These are phyloP conservation scores for Aspergillus hancockii DNA, from an alignment of 495 filamentous ascomycete species.

Conservation along the genomic window DNA sequence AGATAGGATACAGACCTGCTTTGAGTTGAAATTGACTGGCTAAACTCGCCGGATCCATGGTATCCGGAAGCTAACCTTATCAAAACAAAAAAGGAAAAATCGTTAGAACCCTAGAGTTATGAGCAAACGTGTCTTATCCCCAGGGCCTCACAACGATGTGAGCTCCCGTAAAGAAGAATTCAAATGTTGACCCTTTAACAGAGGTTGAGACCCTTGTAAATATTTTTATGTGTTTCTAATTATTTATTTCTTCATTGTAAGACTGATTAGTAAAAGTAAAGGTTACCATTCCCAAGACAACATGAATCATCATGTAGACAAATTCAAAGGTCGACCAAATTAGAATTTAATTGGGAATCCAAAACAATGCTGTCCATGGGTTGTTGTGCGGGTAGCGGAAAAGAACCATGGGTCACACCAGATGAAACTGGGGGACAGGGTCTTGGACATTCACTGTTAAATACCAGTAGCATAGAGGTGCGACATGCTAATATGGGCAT, in stretches of 20 bases:
- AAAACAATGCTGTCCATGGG: constrained; percentile 16
- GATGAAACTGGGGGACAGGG: too few relatives aligned
- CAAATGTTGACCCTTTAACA: too few relatives aligned
- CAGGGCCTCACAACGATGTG: not conserved
- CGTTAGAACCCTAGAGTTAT: not conserved
- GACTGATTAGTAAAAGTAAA: not conserved
- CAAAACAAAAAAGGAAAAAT: not conserved
- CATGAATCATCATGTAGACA: not conserved
- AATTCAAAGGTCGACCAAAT: not conserved
- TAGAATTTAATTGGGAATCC: constrained; percentile 8
- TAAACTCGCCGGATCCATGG: too few relatives aligned
- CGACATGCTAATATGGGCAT: not conserved
- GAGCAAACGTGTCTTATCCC: not conserved
- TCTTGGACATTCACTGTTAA: too few relatives aligned
- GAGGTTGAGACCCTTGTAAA: too few relatives aligned
- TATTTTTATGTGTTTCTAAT: too few relatives aligned
- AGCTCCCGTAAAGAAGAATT: too few relatives aligned
- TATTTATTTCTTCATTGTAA: too few relatives aligned
- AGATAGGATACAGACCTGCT: too few relatives aligned
- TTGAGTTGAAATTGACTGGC: too few relatives aligned
- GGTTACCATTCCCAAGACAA: not conserved
- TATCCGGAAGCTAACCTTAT: not conserved
- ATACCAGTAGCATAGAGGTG: not conserved
- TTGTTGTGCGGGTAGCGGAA: constrained; percentile 20
- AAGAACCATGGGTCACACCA: constrained; percentile 20